Conservation (phyloP, 495 filamentous ascomycete genomes). For the Hypomontagnella monticulosa region DNA sequence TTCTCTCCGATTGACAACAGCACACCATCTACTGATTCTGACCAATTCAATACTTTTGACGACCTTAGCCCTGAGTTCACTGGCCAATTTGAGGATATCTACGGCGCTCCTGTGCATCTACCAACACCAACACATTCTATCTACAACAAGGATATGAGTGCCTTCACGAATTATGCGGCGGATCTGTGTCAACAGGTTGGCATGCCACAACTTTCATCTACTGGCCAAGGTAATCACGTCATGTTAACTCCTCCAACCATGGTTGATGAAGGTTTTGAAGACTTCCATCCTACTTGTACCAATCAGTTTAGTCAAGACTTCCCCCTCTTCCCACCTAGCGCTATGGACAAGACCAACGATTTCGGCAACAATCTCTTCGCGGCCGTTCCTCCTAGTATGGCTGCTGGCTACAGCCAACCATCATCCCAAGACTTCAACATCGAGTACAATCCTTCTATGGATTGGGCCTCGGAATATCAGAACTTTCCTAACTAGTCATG, state of each 20-base stretch:
- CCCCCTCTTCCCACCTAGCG: constrained; percentile 52
- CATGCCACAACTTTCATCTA: constrained; percentile 66
- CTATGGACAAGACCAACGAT: constrained; percentile 39
- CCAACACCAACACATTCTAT: constrained; percentile 50
- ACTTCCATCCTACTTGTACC: constrained; percentile 46
- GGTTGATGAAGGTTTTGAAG: constrained; percentile 62
- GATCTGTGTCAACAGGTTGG: constrained; percentile 50
- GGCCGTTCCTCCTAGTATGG: constrained; percentile 49
- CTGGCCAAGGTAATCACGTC: constrained; percentile 70
- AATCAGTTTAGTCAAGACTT: constrained; percentile 57
- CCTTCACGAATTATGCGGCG: constrained; percentile 44
- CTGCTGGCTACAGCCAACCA: constrained; percentile 52
- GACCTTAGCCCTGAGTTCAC: constrained; percentile 56
- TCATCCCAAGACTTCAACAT: constrained; percentile 55
- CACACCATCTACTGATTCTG: constrained; percentile 59
- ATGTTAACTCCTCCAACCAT: constrained; percentile 69
- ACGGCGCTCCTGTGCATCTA: constrained; percentile 58
- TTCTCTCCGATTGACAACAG: constrained; percentile 59
- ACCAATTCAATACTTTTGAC: constrained; percentile 57
- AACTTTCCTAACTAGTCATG: constrained; percentile 35
- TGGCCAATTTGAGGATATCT: constrained; percentile 65
- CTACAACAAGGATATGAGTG: constrained; percentile 53
- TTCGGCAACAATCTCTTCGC: constrained; percentile 50
- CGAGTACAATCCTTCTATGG: constrained; percentile 45
- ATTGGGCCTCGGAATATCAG: constrained; percentile 52